Percentiles rank a stretch among this genome's conserved stretches.
Conservation (phyloP, 176 grass and related monocot species). For the Bonia amplexicaulis region DNA sequence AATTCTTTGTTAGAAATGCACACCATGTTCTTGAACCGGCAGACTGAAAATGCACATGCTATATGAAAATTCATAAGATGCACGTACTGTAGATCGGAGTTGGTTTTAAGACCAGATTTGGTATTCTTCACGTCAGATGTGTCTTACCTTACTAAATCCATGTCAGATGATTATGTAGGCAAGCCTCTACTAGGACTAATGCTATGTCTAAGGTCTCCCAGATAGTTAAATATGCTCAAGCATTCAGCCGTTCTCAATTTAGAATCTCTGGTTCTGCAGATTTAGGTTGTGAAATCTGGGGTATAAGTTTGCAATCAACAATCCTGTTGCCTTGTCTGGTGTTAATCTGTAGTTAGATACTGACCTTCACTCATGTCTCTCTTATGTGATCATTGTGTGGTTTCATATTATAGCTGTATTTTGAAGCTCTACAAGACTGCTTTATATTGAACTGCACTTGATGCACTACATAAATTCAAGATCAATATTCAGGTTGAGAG, state of each 20-base stretch:
- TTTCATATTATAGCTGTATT: not conserved
- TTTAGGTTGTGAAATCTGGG: not conserved
- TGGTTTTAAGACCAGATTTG: not conserved
- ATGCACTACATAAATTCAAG: not conserved
- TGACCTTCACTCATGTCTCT: not conserved
- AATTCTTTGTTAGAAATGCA: not conserved
- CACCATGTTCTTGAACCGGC: not conserved
- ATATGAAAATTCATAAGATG: conserved; percentile 4
- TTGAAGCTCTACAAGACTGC: not conserved
- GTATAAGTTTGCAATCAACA: not conserved
- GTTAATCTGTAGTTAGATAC: conserved; percentile 4
- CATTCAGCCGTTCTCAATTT: not conserved
- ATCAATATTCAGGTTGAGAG: not conserved
- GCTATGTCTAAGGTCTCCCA: not conserved
- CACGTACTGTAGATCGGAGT: not conserved
- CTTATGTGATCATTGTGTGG: not conserved
- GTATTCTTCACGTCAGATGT: not conserved
- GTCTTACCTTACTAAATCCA: not conserved
- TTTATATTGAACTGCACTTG: not conserved
- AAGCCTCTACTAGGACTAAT: not conserved
- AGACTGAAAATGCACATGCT: not conserved
- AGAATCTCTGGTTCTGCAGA: not conserved
- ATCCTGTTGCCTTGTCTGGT: not conserved
- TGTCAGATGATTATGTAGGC: not conserved
- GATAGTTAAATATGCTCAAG: not conserved